Percentiles rank a stretch among this genome's conserved stretches.
Evolutionary conservation across 306 rosid genomes (phyloP).

Genomic region (Vigna reflexopilosa): DNA sequence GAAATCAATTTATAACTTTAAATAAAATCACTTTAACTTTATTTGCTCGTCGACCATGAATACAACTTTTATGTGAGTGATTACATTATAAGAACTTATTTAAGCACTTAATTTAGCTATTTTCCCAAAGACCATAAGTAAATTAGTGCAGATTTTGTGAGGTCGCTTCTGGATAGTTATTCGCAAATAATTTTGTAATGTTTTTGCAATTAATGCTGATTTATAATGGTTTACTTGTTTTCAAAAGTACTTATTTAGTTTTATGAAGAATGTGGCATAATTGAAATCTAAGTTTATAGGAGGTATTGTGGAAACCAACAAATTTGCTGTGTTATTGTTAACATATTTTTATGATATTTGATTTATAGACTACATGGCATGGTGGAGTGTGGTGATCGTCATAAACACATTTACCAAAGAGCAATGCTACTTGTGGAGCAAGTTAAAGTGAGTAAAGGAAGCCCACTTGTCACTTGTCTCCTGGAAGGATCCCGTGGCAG

Average conservation of each 20-base stretch:
- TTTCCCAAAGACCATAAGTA: neutral
- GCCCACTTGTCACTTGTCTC: slow-evolving; percentile 93
- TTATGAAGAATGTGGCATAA: slow-evolving; percentile 21
- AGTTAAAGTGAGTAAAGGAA: slow-evolving; percentile 95
- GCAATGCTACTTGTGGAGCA: slow-evolving; percentile 91
- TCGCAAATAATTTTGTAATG: too few species aligned
- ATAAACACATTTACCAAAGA: slow-evolving; percentile 80
- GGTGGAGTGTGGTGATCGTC: slow-evolving; percentile 90
- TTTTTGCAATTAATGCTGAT: neutral
- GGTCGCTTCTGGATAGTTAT: slow-evolving; percentile 22
- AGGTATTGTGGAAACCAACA: slow-evolving; percentile 30
- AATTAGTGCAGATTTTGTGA: slow-evolving; percentile 30
- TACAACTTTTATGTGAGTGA: neutral
- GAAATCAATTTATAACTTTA: neutral
- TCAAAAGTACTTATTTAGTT: slow-evolving; percentile 27
- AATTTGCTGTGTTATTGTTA: slow-evolving; percentile 5
- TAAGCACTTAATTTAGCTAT: neutral
- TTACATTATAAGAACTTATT: neutral
- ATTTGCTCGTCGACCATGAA: neutral
- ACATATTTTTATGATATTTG: slow-evolving; percentile 28
- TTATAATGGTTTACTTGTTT: slow-evolving; percentile 20
- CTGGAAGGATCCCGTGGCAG: slow-evolving; percentile 97
- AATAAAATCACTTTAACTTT: neutral
- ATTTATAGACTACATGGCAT: slow-evolving; percentile 81
- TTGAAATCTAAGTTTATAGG: slow-evolving; percentile 20